Conservation (phyloP, 2,329 filamentous ascomycete genomes). For the Penicillium sp. region DNA sequence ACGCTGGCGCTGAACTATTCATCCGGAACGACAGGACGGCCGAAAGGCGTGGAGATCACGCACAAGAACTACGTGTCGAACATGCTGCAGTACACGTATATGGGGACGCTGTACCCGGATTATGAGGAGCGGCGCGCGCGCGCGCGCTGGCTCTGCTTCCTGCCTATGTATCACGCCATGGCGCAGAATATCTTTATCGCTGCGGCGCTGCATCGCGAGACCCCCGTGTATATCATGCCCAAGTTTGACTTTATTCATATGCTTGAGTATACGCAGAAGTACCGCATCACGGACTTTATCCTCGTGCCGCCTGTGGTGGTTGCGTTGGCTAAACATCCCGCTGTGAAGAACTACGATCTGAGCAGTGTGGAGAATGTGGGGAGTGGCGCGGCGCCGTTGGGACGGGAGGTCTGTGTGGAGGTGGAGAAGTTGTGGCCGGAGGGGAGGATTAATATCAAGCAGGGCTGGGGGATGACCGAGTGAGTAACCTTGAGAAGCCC, state of each 20-base stretch:
- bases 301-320: slow-evolving; percentile 77
- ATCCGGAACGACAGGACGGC: slow-evolving; percentile 72
- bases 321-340: slow-evolving; percentile 70
- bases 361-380: slow-evolving; percentile 62
- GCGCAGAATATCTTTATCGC: slow-evolving; percentile 72
- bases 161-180: slow-evolving; percentile 77
- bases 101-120: slow-evolving; percentile 51
- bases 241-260: slow-evolving; percentile 75
- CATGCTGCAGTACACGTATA: slow-evolving; percentile 59
- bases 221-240: slow-evolving; percentile 76
- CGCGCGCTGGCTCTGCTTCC: slow-evolving; percentile 62
- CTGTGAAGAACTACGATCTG: slow-evolving; percentile 67
- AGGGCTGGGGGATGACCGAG: slow-evolving; percentile 91
- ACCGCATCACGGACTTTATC: slow-evolving; percentile 66
- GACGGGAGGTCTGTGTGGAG: slow-evolving; percentile 55
- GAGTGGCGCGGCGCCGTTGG: slow-evolving; percentile 70
- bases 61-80: slow-evolving; percentile 77
- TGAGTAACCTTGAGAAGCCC: slow-evolving; percentile 42
- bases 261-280: slow-evolving; percentile 67
- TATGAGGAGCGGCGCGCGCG: slow-evolving; percentile 48
- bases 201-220: slow-evolving; percentile 50
- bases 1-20: slow-evolving; percentile 74
- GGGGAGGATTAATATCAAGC: slow-evolving; percentile 57
- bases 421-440: slow-evolving; percentile 59
- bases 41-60: slow-evolving; percentile 82